phyloP scores from a whole-genome alignment of 169 alveolate genomes.

The Plasmodium vinckei region DNA sequence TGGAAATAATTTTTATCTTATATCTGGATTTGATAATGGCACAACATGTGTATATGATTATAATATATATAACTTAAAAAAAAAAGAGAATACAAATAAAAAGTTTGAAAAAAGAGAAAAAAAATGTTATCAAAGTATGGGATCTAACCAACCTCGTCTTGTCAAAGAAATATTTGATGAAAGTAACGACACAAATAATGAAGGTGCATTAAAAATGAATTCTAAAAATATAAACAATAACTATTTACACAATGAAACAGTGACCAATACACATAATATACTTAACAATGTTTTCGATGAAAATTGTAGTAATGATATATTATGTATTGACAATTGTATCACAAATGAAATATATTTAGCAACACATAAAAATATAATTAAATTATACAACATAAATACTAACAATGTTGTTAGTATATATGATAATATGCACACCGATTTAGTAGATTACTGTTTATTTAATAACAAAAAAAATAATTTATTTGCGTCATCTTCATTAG shows the following conservation, averaged over 20 bases:
- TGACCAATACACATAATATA: neutral
- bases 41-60: conserved; percentile 30
- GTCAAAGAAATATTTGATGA: too few relatives aligned
- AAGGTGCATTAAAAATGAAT: too few relatives aligned
- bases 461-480: conserved; percentile 52
- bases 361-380: conserved; percentile 24
- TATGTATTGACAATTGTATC: conserved; percentile 58
- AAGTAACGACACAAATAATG: too few relatives aligned
- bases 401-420: conserved; percentile 37
- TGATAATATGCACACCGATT: conserved; percentile 34
- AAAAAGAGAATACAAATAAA: neutral
- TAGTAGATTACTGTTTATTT: conserved; percentile 60
- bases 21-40: conserved; percentile 51
- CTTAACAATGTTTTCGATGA: neutral
- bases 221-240: too few relatives aligned
- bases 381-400: conserved; percentile 23
- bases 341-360: conserved; percentile 43
- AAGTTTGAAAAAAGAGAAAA: conserved; percentile 6
- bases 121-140: neutral
- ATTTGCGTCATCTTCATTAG: conserved; percentile 67
- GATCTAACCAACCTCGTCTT: too few relatives aligned
- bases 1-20: conserved; percentile 33
- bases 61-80: conserved; percentile 40
- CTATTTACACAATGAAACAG: neutral
- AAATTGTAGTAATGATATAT: conserved; percentile 19